phyloP scores from a whole-genome alignment of 352 stramenopile species.

The Blastocystis sp. region DNA sequence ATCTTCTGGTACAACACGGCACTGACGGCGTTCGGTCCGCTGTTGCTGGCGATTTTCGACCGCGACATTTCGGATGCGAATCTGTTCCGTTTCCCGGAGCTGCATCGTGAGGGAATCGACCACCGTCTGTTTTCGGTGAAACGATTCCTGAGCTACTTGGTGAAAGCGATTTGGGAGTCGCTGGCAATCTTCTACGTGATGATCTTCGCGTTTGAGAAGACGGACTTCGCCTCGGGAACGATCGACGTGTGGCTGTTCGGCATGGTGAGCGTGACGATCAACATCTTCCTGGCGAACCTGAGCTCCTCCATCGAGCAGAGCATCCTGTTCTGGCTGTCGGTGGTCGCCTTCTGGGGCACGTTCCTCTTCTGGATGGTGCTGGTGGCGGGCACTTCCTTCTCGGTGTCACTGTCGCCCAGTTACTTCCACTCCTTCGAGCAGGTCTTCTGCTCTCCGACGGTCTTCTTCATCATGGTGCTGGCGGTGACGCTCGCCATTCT shows the following conservation, averaged over 20 bases:
- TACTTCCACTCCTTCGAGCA: not conserved
- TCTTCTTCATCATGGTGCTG: not conserved
- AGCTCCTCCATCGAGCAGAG: not conserved
- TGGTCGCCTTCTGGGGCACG: not conserved
- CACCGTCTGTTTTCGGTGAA: not conserved
- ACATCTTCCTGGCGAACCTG: constrained; percentile 7
- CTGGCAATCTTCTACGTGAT: not conserved
- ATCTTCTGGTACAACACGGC: constrained; percentile 8
- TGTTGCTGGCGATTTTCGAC: constrained; percentile 16
- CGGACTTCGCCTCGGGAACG: not conserved
- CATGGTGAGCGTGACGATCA: not conserved
- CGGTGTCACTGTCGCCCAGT: not conserved
- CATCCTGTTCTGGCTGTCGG: not conserved
- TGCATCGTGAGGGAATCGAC: constrained; percentile 5
- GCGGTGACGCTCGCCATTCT: not conserved
- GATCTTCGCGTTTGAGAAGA: not conserved
- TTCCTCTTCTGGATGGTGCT: constrained; percentile 33
- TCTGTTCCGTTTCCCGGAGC: not conserved
- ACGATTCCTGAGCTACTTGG: not conserved
- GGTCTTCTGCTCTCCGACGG: not conserved
- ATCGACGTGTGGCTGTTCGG: not conserved
- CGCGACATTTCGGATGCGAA: not conserved
- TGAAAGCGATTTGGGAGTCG: not conserved
- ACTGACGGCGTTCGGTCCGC: not conserved
- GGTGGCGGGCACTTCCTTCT: not conserved